A percentile compares a stretch with the other conserved stretches of the same genome.
phyloP scores from a whole-genome alignment of 2,329 filamentous ascomycete genomes.

The Ophiostoma pallidulum region DNA sequence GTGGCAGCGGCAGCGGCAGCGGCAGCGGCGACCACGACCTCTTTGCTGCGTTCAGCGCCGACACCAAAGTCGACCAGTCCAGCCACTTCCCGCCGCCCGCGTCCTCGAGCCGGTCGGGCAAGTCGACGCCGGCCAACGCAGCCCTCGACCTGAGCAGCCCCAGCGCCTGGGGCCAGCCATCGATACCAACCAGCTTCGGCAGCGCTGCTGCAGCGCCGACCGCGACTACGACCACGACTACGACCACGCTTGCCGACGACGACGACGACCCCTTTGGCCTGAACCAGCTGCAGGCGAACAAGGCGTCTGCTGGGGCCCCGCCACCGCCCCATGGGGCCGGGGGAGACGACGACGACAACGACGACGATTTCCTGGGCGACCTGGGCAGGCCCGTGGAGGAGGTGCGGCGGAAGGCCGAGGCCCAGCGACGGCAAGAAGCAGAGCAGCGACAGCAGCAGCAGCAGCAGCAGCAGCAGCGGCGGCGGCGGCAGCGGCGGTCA shows the following conservation, averaged over 20 bases:
- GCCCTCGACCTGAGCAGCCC: constrained; percentile 44
- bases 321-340: constrained; percentile 23
- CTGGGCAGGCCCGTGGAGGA: constrained; percentile 56
- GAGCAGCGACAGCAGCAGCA: constrained; percentile 14
- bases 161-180: constrained; percentile 40
- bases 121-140: constrained; percentile 34
- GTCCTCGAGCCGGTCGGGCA: constrained; percentile 29
- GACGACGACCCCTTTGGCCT: constrained; percentile 89
- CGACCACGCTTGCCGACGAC: too few relatives aligned
- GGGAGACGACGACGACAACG: constrained; percentile 32
- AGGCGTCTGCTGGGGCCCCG: constrained; percentile 18
- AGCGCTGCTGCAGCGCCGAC: constrained; percentile 21
- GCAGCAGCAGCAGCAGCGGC: constrained; percentile 20
- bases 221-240: too few relatives aligned
- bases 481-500: constrained; percentile 16
- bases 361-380: constrained; percentile 58
- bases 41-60: constrained; percentile 57
- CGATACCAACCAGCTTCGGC: constrained; percentile 10
- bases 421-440: constrained; percentile 19
- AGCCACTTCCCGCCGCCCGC: constrained; percentile 52
- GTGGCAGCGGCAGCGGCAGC: constrained; percentile 17
- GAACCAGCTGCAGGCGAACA: constrained; percentile 49
- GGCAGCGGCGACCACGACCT: constrained; percentile 48
- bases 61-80: constrained; percentile 57
- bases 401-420: constrained; percentile 40